Percentiles rank a stretch among this genome's conserved stretches.
phyloP scores from a whole-genome alignment of 2,329 filamentous ascomycete species.

The Ophiobolus disseminans region DNA sequence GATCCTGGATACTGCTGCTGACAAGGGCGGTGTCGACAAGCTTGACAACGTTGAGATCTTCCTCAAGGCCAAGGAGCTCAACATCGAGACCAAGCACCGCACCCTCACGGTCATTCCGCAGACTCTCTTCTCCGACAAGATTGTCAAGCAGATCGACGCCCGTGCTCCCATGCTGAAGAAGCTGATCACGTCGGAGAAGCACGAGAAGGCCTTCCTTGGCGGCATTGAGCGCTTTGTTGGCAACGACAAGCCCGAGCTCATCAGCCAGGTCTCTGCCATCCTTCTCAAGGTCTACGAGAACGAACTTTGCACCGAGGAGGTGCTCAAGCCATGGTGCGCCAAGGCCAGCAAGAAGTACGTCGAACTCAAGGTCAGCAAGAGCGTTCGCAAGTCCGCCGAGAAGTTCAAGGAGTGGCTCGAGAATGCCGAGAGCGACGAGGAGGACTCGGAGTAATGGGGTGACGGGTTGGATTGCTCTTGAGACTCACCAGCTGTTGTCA shows the following conservation, averaged over 20 bases:
- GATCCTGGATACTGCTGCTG: conserved; percentile 78
- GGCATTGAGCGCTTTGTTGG: conserved; percentile 92
- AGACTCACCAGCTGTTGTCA: conserved; percentile 13
- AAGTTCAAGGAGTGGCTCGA: conserved; percentile 90
- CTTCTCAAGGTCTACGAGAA: conserved; percentile 89
- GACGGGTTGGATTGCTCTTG: neutral
- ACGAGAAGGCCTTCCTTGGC: conserved; percentile 94
- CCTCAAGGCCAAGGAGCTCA: conserved; percentile 94
- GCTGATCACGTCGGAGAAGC: conserved; percentile 88
- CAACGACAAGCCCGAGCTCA: conserved; percentile 80
- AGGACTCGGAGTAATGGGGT: conserved; percentile 36
- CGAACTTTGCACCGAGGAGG: conserved; percentile 87
- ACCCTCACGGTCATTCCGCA: conserved; percentile 91
- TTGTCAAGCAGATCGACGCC: conserved; percentile 83
- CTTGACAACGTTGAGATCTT: conserved; percentile 92
- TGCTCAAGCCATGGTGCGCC: conserved; percentile 86
- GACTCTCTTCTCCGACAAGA: conserved; percentile 90
- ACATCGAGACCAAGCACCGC: conserved; percentile 93
- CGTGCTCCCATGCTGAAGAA: conserved; percentile 90
- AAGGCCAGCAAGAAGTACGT: conserved; percentile 99
- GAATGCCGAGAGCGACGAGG: conserved; percentile 73
- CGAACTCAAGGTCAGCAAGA: conserved; percentile 86
- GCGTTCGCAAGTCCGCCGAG: conserved; percentile 93
- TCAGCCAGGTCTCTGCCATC: conserved; percentile 80
- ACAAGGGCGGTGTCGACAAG: conserved; percentile 74